phyloP scores from a whole-genome alignment of 1,139 yeast species.

The Geotrichum candidum region DNA sequence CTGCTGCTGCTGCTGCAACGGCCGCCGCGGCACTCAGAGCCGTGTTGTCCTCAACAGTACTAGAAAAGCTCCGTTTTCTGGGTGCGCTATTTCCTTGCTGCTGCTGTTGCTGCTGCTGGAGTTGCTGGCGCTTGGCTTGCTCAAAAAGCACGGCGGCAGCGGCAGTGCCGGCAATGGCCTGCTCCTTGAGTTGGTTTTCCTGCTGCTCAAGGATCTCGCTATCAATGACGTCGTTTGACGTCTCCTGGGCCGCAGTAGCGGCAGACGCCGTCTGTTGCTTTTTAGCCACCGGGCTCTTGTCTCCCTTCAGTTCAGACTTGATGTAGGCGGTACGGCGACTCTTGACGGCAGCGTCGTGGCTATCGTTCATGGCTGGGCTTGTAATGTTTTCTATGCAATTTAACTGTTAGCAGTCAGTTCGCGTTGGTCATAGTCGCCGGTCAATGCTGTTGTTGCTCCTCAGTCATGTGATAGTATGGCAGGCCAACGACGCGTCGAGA shows the following conservation, averaged over 20 bases:
- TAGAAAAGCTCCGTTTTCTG: slow-evolving; percentile 2
- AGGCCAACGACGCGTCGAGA: not conserved
- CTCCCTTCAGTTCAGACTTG: not conserved
- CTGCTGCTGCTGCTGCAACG: not conserved
- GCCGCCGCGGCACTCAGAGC: not conserved
- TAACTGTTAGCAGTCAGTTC: not conserved
- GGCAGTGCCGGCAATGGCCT: not conserved
- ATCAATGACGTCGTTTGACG: slow-evolving; percentile 9
- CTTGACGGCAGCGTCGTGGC: slow-evolving; percentile 7
- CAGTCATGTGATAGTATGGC: not conserved
- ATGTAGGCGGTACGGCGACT: not conserved
- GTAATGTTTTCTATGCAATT: not conserved
- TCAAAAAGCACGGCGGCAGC: not conserved
- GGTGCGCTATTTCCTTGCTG: not conserved
- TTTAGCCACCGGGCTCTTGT: not conserved
- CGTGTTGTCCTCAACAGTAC: not conserved
- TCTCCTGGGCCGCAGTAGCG: not conserved
- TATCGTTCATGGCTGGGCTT: not conserved
- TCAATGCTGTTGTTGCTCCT: not conserved
- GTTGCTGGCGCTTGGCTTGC: slow-evolving; percentile 1
- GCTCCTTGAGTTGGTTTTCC: slow-evolving; percentile 5
- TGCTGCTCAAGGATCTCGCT: slow-evolving; percentile 10
- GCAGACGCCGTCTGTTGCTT: not conserved
- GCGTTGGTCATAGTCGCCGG: not conserved
- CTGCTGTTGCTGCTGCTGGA: not conserved